phyloP scores from a whole-genome alignment of 2,329 filamentous ascomycete species.

The Karstenula rhodostoma region DNA sequence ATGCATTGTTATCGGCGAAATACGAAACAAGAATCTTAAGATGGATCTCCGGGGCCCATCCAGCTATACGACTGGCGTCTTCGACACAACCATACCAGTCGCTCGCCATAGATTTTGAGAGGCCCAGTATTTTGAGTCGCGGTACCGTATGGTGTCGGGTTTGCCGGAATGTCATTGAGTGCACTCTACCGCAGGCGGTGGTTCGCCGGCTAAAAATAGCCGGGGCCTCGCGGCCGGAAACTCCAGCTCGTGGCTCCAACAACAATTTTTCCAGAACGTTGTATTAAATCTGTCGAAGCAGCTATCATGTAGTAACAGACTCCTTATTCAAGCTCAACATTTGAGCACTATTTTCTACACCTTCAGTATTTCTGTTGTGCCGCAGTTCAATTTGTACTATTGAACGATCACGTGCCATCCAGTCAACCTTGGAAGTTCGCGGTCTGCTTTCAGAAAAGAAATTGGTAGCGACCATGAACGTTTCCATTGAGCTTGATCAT shows the following conservation, averaged over 20 bases:
- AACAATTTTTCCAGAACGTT: neutral
- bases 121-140: neutral
- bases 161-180: neutral
- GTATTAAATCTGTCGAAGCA: neutral
- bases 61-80: neutral
- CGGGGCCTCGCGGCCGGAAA: conserved; percentile 8
- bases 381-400: too few species aligned
- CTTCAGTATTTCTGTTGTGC: too few species aligned
- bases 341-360: neutral
- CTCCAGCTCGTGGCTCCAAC: neutral
- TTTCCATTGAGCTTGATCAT: conserved; percentile 19
- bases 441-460: neutral
- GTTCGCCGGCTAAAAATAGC: conserved; percentile 22
- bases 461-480: conserved; percentile 15
- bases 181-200: conserved; percentile 12
- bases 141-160: neutral
- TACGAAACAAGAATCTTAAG: neutral
- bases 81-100: neutral
- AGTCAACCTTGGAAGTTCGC: neutral
- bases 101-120: neutral
- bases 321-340: neutral
- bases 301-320: neutral
- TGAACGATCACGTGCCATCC: neutral
- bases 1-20: neutral
- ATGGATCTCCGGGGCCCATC: neutral